phyloP scores from a whole-genome alignment of 306 rosid species.

The Amphicarpaea edgeworthii region DNA sequence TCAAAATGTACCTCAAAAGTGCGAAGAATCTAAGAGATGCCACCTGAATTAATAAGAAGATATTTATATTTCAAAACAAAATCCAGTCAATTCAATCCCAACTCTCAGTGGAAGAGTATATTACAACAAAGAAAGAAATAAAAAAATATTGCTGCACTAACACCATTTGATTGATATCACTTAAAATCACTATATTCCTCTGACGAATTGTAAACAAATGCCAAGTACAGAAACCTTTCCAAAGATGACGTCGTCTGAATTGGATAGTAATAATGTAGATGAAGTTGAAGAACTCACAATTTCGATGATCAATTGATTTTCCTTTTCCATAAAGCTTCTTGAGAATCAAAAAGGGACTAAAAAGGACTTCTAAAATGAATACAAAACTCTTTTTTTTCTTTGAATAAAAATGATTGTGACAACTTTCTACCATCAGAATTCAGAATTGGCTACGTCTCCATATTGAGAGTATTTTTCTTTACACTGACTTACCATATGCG shows the following conservation, averaged over 20 bases:
- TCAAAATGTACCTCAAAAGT: too few relatives aligned
- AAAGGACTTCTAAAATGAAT: slow-evolving; percentile 15
- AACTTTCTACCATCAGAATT: slow-evolving; percentile 38
- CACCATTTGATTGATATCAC: slow-evolving; percentile 25
- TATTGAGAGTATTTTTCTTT: slow-evolving; percentile 51
- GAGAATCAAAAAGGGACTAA: slow-evolving; percentile 26
- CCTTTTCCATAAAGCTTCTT: slow-evolving; percentile 31
- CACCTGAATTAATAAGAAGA: background rate
- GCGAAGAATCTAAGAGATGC: background rate
- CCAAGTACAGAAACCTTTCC: slow-evolving; percentile 14
- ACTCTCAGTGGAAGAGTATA: background rate
- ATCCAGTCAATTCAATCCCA: background rate
- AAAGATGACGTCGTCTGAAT: background rate
- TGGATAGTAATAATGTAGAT: slow-evolving; percentile 26
- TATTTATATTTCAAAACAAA: background rate
- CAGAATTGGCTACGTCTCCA: slow-evolving; percentile 36
- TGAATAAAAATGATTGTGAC: slow-evolving; percentile 9
- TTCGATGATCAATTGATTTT: slow-evolving; percentile 33
- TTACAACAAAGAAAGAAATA: slow-evolving; percentile 26
- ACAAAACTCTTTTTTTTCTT: slow-evolving; percentile 28
- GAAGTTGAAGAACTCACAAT: slow-evolving; percentile 30
- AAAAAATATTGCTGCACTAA: slow-evolving; percentile 23
- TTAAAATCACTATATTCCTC: slow-evolving; percentile 19
- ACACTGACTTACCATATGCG: slow-evolving; percentile 57
- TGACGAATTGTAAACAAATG: background rate